Evolutionary conservation across 352 stramenopile species (phyloP), one percentile per base, ranked within the genome.

Genomic region (Pseudoperonospora humuli): DNA sequence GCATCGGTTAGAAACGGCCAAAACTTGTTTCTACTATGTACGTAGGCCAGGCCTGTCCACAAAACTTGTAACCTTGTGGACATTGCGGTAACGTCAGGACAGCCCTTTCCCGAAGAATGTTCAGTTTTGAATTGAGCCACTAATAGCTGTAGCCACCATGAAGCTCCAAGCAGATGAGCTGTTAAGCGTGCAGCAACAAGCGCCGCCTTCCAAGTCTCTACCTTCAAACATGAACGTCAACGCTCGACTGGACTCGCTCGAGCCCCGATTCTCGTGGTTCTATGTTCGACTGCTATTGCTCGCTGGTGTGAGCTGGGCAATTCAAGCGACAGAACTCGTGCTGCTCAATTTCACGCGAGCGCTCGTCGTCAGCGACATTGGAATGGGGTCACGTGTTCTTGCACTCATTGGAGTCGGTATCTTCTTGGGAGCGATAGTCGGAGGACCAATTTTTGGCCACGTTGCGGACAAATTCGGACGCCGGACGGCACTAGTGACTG

Each of bases 321-420:
- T 78, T 44, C 59, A 71, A 58, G 45, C 67, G 19, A 49, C 62
- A 21, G 61, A 67, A 21, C 61, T 68, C 5, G 53, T 51, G 2
- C 42, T 75, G n/a, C 67, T 78, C 21, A 32, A 52, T 2, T 78
- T 65, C 54, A 68, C 61, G 24, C 45, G 64, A 10, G 36, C 29
- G 6, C 37, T 57, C 4, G 53, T 78, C 27, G 34, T 43, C 14
- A 61, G 55, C 11, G 47, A 64, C 31, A 53, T 67, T 31, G 44
- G 37, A 32, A 69, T 74, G 48, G 47, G 45, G 3, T 40, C 31
- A 5, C 41, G 20, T 4, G 60, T 57, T 10, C 43, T 64, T 38
- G 48, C 59, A 42, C 23, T 74, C 15, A 45, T 70, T n/a, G 52
- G 43, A 26, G 60, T 45, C 8, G 44, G 56, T n/a, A 25, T 63